A percentile compares a stretch with the other conserved stretches of the same genome.
phyloP scores from a whole-genome alignment of 1,284 basidiomycete genomes.

The Golubevia pallescens region DNA sequence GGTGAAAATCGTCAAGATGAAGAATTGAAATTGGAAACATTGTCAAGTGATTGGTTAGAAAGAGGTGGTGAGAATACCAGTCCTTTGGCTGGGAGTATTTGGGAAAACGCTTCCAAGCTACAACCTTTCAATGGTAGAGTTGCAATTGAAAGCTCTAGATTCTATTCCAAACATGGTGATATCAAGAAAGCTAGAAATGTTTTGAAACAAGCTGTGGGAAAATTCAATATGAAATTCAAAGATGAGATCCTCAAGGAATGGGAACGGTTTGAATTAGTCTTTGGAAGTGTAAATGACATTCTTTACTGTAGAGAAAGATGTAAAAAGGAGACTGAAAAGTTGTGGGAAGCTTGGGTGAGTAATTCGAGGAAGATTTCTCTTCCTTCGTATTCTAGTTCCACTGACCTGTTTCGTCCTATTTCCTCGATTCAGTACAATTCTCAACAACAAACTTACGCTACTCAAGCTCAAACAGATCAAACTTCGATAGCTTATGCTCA shows the following conservation, averaged over 20 bases:
- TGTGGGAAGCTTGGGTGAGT: slow-evolving; percentile 41
- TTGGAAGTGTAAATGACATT: slow-evolving; percentile 40
- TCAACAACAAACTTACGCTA: slow-evolving; percentile 2
- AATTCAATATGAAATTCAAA: slow-evolving; percentile 5
- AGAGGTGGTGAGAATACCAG: slow-evolving; percentile 31
- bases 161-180: slow-evolving; percentile 32
- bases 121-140: slow-evolving; percentile 32
- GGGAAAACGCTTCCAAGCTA: slow-evolving; percentile 32
- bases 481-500: too few relatives aligned
- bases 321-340: slow-evolving; percentile 29
- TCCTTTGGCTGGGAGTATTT: slow-evolving; percentile 42
- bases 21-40: slow-evolving; percentile 44
- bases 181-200: slow-evolving; percentile 33
- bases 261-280: slow-evolving; percentile 46
- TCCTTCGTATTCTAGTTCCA: slow-evolving; percentile 5
- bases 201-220: slow-evolving; percentile 28
- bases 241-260: slow-evolving; percentile 32
- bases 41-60: slow-evolving; percentile 21
- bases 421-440: slow-evolving; percentile 10
- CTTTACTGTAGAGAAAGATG: slow-evolving; percentile 31
- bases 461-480: background rate
- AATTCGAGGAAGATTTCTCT: background rate
- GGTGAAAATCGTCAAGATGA: slow-evolving; percentile 23
- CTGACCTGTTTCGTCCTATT: background rate
- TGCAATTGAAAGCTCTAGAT: slow-evolving; percentile 34